phyloP scores from a whole-genome alignment of 106 monocot species.

The Dendrobium officinale region DNA sequence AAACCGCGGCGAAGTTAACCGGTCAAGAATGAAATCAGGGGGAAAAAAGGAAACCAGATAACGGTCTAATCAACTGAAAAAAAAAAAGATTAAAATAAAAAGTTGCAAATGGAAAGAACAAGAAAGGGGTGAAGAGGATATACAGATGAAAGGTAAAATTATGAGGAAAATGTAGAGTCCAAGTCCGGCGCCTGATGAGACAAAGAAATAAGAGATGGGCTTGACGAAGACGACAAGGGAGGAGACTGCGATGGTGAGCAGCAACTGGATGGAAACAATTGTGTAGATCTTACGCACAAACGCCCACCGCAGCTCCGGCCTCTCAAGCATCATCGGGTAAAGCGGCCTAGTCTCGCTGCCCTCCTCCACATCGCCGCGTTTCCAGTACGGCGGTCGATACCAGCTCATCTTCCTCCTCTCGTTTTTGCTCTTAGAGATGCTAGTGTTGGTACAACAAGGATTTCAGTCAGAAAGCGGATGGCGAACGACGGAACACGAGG shows the following conservation, averaged over 20 bases:
- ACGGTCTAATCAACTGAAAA: no score
- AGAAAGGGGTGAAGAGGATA: conserved; percentile 2
- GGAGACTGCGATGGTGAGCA: conserved; percentile 47
- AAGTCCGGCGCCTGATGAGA: conserved; percentile 29
- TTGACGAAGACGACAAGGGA: conserved; percentile 41
- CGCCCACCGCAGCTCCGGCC: conserved; percentile 59
- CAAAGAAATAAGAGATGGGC: conserved; percentile 39
- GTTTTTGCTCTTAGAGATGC: not conserved
- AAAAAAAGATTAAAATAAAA: not conserved
- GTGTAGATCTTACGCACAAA: conserved; percentile 60
- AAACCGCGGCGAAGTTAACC: no score
- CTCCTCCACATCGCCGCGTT: conserved; percentile 33
- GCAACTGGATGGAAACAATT: conserved; percentile 44
- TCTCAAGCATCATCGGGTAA: conserved; percentile 67
- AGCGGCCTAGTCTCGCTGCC: conserved; percentile 26
- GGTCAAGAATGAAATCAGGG: not conserved
- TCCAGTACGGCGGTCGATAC: conserved; percentile 17
- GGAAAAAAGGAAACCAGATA: not conserved
- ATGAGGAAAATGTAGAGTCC: conserved; percentile 49
- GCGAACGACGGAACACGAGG: not conserved
- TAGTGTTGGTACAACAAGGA: not conserved
- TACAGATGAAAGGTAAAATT: conserved; percentile 46
- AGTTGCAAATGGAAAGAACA: not conserved
- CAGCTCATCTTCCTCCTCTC: not conserved
- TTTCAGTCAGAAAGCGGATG: not conserved